Conservation (phyloP, 164 flowering plant genomes). For the Berberis vulgaris region DNA sequence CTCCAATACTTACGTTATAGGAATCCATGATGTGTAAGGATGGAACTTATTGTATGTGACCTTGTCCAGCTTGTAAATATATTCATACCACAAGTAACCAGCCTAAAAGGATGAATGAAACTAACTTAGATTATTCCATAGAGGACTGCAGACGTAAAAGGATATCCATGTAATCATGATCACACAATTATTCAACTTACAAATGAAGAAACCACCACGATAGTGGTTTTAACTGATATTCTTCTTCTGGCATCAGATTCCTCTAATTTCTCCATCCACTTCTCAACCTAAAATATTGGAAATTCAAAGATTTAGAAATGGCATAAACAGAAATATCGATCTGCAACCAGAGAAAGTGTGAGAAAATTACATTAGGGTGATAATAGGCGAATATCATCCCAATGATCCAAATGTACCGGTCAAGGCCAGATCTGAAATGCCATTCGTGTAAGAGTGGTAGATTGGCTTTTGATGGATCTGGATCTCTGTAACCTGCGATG, state of each 20-base stretch:
- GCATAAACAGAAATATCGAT: not conserved
- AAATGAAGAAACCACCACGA: conserved; percentile 46
- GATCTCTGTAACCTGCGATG: conserved; percentile 43
- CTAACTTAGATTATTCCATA: conserved; percentile 2
- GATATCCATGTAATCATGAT: not conserved
- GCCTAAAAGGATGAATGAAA: conserved; percentile 29
- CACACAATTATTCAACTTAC: conserved; percentile 37
- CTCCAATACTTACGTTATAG: conserved; percentile 70
- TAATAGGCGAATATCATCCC: conserved; percentile 98
- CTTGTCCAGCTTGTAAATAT: conserved; percentile 90
- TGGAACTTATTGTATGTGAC: conserved; percentile 81
- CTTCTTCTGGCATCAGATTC: conserved; percentile 71
- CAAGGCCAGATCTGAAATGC: conserved; percentile 99
- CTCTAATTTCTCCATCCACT: conserved; percentile 93
- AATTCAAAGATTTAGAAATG: conserved; percentile 1
- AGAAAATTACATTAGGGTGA: conserved; percentile 73
- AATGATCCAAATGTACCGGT: conserved; percentile 95
- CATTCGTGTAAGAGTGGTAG: conserved; percentile 89
- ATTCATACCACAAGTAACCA: conserved; percentile 91
- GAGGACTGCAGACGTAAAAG: conserved; percentile 2
- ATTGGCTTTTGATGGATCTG: conserved; percentile 77
- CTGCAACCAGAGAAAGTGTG: not conserved
- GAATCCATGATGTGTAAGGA: conserved; percentile 99
- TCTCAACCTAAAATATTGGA: conserved; percentile 58
- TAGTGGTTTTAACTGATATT: conserved; percentile 51